A percentile compares a stretch with the other conserved stretches of the same genome.
Conservation (phyloP, 371 early-diverging fungal species). For the Funneliformis caledonium region DNA sequence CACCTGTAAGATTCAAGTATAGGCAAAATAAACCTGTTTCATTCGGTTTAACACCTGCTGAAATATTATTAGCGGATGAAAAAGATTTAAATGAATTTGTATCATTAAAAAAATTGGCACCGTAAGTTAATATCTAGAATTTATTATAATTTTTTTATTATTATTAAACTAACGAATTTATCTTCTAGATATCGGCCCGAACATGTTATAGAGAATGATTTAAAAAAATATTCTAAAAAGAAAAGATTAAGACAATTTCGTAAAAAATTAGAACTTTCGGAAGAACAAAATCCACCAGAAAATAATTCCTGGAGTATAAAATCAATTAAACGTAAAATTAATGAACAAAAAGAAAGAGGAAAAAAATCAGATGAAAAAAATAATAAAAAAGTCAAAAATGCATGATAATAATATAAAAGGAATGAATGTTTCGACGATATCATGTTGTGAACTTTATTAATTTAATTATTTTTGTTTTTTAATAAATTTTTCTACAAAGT, state of each 20-base stretch:
- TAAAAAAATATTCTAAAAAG: constrained; percentile 59
- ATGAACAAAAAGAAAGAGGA: constrained; percentile 34
- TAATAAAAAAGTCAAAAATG: background rate
- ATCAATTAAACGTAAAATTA: constrained; percentile 21
- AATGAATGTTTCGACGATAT: too few relatives aligned
- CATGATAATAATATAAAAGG: background rate
- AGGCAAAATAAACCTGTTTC: constrained; percentile 70
- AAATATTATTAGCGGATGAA: constrained; percentile 91
- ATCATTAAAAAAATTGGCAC: constrained; percentile 86
- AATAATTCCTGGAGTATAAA: constrained; percentile 12
- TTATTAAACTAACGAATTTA: background rate
- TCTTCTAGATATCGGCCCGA: constrained; percentile 49
- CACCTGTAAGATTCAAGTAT: constrained; percentile 92
- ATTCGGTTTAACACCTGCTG: constrained; percentile 80
- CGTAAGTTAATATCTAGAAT: constrained; percentile 60
- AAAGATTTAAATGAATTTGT: constrained; percentile 82
- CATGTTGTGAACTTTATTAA: too few relatives aligned
- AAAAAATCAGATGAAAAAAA: constrained; percentile 42
- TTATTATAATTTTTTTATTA: background rate
- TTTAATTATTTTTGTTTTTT: too few relatives aligned
- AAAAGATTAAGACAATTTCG: constrained; percentile 63
- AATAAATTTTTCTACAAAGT: too few relatives aligned
- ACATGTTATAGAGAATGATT: constrained; percentile 57
- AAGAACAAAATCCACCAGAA: background rate
- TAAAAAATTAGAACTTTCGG: constrained; percentile 48